These are phyloP conservation scores for Tilletia walkeri DNA, from an alignment of 1,284 basidiomycete genomes.

Conservation along the genomic window DNA sequence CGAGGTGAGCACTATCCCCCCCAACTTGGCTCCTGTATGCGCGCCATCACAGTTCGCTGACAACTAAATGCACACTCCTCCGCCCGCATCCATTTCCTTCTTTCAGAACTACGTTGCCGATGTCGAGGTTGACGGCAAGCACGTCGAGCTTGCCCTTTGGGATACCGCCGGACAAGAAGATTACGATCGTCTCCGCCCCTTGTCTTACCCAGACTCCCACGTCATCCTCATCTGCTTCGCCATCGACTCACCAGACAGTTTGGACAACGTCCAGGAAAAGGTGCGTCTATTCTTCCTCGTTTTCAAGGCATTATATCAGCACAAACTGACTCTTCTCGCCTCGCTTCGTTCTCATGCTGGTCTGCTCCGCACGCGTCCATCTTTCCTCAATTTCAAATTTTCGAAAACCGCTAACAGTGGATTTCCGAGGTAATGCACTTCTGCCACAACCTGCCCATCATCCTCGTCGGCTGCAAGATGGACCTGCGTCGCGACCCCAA, in stretches of 20 bases:
- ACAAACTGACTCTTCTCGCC: background rate
- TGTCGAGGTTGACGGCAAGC: slow-evolving; percentile 84
- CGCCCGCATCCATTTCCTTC: background rate
- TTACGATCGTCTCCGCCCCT: slow-evolving; percentile 60
- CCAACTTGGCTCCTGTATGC: too few species aligned
- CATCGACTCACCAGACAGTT: slow-evolving; percentile 83
- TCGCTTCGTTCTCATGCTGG: background rate
- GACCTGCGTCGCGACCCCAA: slow-evolving; percentile 53
- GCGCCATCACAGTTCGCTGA: background rate
- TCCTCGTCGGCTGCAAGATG: slow-evolving; percentile 83
- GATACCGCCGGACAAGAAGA: slow-evolving; percentile 91
- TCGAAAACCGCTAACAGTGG: slow-evolving; percentile 67
- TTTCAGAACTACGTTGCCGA: slow-evolving; percentile 73
- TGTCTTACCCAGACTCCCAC: slow-evolving; percentile 86
- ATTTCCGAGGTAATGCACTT: slow-evolving; percentile 91
- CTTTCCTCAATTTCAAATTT: background rate
- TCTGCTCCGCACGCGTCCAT: slow-evolving; percentile 14
- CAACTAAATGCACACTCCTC: background rate
- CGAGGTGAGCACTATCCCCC: slow-evolving; percentile 58
- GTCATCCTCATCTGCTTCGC: slow-evolving; percentile 93
- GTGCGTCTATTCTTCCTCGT: slow-evolving; percentile 55
- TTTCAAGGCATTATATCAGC: background rate
- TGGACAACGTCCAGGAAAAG: slow-evolving; percentile 95
- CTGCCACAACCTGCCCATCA: slow-evolving; percentile 77
- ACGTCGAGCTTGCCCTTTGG: slow-evolving; percentile 88